A percentile compares a stretch with the other conserved stretches of the same genome.
phyloP scores from a whole-genome alignment of 2,329 filamentous ascomycete genomes.

The Claviceps africana region DNA sequence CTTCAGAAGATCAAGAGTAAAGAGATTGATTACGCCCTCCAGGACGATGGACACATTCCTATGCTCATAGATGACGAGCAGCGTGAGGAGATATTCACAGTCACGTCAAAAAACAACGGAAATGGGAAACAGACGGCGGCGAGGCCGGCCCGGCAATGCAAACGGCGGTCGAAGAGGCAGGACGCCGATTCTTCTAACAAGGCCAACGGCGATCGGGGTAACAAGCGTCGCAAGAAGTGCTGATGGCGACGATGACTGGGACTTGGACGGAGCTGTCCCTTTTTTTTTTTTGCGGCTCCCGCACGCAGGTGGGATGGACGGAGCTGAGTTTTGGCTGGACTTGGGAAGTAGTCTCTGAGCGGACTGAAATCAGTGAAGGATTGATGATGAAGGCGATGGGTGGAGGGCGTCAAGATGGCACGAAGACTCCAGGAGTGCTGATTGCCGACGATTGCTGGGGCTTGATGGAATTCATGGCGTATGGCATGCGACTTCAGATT shows the following conservation, averaged over 20 bases:
- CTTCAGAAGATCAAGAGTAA: conserved; percentile 44
- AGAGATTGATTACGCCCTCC: conserved; percentile 23
- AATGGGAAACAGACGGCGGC: no score
- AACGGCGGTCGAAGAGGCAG: neutral
- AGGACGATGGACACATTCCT: conserved; percentile 14
- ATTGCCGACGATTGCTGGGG: no score
- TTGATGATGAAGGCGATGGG: neutral
- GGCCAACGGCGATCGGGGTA: neutral
- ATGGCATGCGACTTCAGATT: no score
- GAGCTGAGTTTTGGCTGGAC: no score
- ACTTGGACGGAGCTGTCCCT: no score
- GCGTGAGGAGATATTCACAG: neutral
- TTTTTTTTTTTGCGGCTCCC: neutral
- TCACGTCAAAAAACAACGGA: neutral
- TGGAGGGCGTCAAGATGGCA: neutral
- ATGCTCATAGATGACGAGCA: neutral
- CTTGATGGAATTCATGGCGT: no score
- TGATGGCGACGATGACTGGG: neutral
- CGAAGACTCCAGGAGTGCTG: no score
- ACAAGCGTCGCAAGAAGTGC: neutral
- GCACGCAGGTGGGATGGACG: neutral
- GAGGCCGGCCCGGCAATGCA: neutral
- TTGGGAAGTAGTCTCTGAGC: neutral
- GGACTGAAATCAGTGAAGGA: neutral
- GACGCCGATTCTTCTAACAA: neutral